Evolutionary conservation across 2,329 filamentous ascomycete species (phyloP).

Genomic region (Fusarium sp.): DNA sequence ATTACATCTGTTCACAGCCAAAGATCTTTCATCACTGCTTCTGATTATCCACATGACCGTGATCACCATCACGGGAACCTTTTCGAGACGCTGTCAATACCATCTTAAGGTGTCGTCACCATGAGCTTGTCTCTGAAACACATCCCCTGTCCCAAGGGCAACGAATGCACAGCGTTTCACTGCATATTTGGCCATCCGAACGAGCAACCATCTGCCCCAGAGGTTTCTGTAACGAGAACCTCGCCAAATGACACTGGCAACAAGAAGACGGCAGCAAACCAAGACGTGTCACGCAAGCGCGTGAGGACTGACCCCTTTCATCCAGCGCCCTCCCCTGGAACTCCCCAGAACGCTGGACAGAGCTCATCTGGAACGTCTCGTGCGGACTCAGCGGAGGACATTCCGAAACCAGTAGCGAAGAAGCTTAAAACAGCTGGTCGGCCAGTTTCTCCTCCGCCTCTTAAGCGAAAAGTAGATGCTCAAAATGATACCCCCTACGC

Average conservation of each 20-base stretch:
- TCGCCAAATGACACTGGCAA: constrained; percentile 9
- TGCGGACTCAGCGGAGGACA: constrained; percentile 9
- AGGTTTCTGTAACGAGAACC: constrained; percentile 10
- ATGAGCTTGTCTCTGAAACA: constrained; percentile 62
- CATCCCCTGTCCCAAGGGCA: constrained; percentile 65
- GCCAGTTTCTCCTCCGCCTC: constrained; percentile 54
- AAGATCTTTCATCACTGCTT: neutral
- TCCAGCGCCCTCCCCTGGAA: constrained; percentile 18
- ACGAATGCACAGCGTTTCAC: constrained; percentile 62
- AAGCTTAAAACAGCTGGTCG: constrained; percentile 47
- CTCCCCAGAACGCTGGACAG: constrained; percentile 17
- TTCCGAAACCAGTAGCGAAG: constrained; percentile 8
- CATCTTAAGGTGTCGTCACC: constrained; percentile 2
- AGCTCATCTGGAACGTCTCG: constrained; percentile 17
- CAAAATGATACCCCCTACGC: constrained; percentile 17
- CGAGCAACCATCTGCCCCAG: constrained; percentile 48
- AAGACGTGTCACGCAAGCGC: constrained; percentile 52
- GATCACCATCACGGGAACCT: neutral
- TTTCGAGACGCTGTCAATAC: neutral
- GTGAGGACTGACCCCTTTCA: constrained; percentile 45
- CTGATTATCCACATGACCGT: neutral
- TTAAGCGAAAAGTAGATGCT: constrained; percentile 46
- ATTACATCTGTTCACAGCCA: constrained; percentile 1
- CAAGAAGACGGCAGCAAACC: constrained; percentile 35
- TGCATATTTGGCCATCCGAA: constrained; percentile 64